Percentiles rank a stretch among this genome's conserved stretches.
These are phyloP conservation scores for Lumnitzera racemosa DNA, from an alignment of 345 rosid species.

Conservation along the genomic window DNA sequence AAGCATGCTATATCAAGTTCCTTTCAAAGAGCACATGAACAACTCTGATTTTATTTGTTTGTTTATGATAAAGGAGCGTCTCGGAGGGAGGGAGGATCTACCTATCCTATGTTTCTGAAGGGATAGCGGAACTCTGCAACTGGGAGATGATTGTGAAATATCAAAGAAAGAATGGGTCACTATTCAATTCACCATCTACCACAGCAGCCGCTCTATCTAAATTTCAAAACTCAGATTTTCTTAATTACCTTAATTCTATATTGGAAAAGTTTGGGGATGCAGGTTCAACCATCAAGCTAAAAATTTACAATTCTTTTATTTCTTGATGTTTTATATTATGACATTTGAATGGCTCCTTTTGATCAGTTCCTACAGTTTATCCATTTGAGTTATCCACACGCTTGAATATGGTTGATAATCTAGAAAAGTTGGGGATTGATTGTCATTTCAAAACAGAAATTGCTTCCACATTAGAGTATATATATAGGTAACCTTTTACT, in stretches of 20 bases:
- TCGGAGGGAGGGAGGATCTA: constrained; percentile 49
- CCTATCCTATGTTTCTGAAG: constrained; percentile 62
- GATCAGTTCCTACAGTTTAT: constrained; percentile 71
- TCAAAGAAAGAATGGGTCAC: constrained; percentile 66
- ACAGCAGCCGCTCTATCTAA: constrained; percentile 69
- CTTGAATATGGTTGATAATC: constrained; percentile 50
- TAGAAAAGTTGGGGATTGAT: constrained; percentile 66
- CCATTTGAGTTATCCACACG: constrained; percentile 46
- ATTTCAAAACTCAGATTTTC: constrained; percentile 46
- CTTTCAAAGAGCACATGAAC: too few relatives aligned
- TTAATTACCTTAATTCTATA: constrained; percentile 45
- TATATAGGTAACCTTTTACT: constrained; percentile 41
- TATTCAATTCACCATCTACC: constrained; percentile 86
- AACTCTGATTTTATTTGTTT: background rate
- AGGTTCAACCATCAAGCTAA: constrained; percentile 23
- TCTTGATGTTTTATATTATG: background rate
- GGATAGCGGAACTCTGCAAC: constrained; percentile 17
- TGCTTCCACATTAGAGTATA: constrained; percentile 36
- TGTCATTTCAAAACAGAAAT: constrained; percentile 57
- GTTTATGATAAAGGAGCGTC: constrained; percentile 17
- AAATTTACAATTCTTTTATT: too few relatives aligned
- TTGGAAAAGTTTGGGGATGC: constrained; percentile 56
- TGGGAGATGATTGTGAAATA: constrained; percentile 33
- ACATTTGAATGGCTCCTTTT: constrained; percentile 11
- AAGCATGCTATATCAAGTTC: too few relatives aligned